Percentiles rank a stretch among this genome's conserved stretches.
phyloP scores from a whole-genome alignment of 73 alveolate genomes.

The Paramecium primaurelia region DNA sequence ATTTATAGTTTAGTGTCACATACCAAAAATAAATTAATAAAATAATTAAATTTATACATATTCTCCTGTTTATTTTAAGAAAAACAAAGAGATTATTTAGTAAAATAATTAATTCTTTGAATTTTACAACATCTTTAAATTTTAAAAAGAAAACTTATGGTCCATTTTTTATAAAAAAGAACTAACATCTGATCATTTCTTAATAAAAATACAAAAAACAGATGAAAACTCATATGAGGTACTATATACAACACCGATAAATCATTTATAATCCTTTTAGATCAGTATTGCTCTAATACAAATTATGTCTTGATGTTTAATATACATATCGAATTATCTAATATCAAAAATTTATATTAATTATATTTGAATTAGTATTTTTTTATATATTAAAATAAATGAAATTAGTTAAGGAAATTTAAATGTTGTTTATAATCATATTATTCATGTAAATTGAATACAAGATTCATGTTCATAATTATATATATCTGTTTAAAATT shows the following conservation, averaged over 20 bases:
- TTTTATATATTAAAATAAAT: no score
- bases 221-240: neutral
- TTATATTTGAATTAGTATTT: no score
- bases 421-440: neutral
- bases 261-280: neutral
- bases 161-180: neutral
- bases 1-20: neutral
- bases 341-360: no score
- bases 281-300: neutral
- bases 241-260: neutral
- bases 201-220: neutral
- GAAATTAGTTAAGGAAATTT: no score
- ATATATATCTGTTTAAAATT: neutral
- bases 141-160: neutral
- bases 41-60: neutral
- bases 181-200: neutral
- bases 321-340: neutral
- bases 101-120: neutral
- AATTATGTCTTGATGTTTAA: neutral
- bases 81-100: neutral
- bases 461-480: neutral
- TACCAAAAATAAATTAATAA: neutral
- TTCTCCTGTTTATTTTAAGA: neutral
- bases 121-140: neutral
- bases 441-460: neutral